Conservation (phyloP, 768 basidiomycete genomes). For the Lepiota brunneoincarnata region DNA sequence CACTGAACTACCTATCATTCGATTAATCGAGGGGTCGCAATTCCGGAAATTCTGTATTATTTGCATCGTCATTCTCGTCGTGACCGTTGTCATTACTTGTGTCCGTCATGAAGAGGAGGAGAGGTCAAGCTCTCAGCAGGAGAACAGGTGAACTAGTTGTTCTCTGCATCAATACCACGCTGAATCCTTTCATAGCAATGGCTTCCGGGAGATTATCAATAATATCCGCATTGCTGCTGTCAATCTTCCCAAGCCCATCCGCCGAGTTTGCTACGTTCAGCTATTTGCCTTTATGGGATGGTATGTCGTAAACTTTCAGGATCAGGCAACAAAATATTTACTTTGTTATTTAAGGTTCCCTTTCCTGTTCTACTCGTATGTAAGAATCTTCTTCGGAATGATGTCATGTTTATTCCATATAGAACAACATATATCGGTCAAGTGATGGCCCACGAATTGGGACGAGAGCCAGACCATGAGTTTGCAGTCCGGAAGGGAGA, state of each 20-base stretch:
- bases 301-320: constrained; percentile 35
- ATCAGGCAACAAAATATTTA: neutral
- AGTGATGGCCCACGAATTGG: constrained; percentile 82
- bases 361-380: constrained; percentile 88
- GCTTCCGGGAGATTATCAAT: constrained; percentile 66
- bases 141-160: constrained; percentile 35
- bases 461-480: constrained; percentile 75
- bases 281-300: constrained; percentile 97
- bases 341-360: constrained; percentile 67
- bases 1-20: constrained; percentile 70
- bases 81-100: constrained; percentile 88
- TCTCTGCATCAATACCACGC: neutral
- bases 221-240: constrained; percentile 75
- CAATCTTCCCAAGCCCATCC: constrained; percentile 79
- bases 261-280: constrained; percentile 90
- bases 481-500: constrained; percentile 83
- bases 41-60: constrained; percentile 96
- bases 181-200: constrained; percentile 34
- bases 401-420: neutral
- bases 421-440: constrained; percentile 95
- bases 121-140: constrained; percentile 38
- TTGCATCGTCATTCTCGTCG: constrained; percentile 72
- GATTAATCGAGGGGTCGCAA: constrained; percentile 84
- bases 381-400: constrained; percentile 1
- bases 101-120: constrained; percentile 80